These are phyloP conservation scores for Podospora pseudocomata DNA, from an alignment of 495 filamentous ascomycete species.

Conservation along the genomic window DNA sequence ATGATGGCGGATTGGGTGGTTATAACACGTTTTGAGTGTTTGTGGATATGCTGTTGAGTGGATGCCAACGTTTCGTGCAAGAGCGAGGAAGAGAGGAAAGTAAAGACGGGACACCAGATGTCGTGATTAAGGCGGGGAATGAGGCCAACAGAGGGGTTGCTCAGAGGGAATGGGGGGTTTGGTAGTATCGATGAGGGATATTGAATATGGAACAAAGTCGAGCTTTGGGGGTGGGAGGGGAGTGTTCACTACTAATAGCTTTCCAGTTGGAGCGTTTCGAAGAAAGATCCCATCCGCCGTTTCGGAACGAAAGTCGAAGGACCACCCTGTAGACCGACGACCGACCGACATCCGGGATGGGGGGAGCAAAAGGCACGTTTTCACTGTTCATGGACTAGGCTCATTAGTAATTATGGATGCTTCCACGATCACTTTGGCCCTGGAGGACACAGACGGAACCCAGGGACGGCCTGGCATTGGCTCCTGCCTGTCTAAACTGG, in stretches of 20 bases:
- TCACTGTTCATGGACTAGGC: constrained; percentile 3
- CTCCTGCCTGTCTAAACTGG: constrained; percentile 8
- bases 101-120: not conserved
- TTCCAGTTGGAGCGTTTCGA: constrained; percentile 16
- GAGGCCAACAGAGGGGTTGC: not conserved
- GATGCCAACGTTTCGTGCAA: not conserved
- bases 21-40: not conserved
- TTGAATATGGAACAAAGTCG: constrained; percentile 10
- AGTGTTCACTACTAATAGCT: constrained; percentile 26
- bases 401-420: constrained; percentile 27
- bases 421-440: constrained; percentile 14
- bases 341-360: not conserved
- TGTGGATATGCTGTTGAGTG: constrained; percentile 1
- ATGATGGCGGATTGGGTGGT: constrained; percentile 24
- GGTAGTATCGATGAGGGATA: constrained; percentile 20
- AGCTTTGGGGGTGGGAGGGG: constrained; percentile 14
- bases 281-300: constrained; percentile 13
- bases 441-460: constrained; percentile 6
- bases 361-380: not conserved
- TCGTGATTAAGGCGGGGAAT: constrained; percentile 9
- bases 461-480: constrained; percentile 17
- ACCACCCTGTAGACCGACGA: constrained; percentile 7
- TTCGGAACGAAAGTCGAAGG: not conserved
- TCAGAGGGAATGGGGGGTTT: not conserved
- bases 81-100: not conserved